phyloP scores from a whole-genome alignment of 2,329 filamentous ascomycete species.

The Aspergillus fructus region DNA sequence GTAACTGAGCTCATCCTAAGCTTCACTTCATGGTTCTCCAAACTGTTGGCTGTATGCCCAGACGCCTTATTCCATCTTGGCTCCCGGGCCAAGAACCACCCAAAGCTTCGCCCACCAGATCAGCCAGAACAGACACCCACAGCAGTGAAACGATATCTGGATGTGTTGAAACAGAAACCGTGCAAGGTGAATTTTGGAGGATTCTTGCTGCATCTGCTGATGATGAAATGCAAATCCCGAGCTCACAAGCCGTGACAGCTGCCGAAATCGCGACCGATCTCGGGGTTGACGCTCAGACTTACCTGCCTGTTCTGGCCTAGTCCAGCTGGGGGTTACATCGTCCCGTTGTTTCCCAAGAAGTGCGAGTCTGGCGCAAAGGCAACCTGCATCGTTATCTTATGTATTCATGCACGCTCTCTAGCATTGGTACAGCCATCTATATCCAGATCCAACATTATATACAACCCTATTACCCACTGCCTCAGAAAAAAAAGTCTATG shows the following conservation, averaged over 20 bases:
- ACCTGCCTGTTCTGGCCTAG: neutral
- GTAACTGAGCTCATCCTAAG: no score
- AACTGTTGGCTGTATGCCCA: neutral
- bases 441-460: slow-evolving; percentile 25
- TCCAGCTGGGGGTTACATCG: neutral
- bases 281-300: neutral
- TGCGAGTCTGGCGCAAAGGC: neutral
- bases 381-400: neutral
- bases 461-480: slow-evolving; percentile 16
- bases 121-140: neutral
- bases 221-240: neutral
- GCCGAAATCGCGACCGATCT: neutral
- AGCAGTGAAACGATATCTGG: neutral
- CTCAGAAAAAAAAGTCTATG: neutral
- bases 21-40: no score
- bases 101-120: slow-evolving; percentile 6
- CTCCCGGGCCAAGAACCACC: neutral
- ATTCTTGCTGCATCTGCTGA: neutral
- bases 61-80: slow-evolving; percentile 11
- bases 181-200: neutral
- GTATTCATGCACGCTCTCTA: slow-evolving; percentile 1
- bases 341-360: neutral
- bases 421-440: slow-evolving; percentile 19
- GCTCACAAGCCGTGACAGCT: neutral
- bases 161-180: neutral